Conservation (phyloP, 805 yeast species). For the Spathaspora boniae region DNA sequence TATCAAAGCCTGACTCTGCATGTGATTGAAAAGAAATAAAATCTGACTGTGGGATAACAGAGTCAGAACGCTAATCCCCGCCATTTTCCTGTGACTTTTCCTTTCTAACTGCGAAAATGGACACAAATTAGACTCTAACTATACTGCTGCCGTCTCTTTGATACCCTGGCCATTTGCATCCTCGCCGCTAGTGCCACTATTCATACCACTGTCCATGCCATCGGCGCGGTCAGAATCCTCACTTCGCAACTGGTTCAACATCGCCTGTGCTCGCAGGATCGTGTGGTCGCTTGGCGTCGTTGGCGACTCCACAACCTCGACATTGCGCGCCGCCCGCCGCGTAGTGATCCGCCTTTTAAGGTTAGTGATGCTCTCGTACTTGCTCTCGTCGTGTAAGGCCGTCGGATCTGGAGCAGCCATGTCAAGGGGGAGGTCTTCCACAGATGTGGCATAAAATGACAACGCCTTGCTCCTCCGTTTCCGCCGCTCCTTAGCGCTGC, state of each 20-base stretch:
- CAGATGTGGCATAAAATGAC: constrained; percentile 30
- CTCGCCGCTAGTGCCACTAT: too few species aligned
- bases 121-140: too few species aligned
- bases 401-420: not conserved
- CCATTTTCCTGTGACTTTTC: too few species aligned
- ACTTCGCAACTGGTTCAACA: constrained; percentile 33
- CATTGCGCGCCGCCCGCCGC: constrained; percentile 15
- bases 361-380: constrained; percentile 38
- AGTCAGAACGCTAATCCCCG: too few species aligned
- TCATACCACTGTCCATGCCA: too few species aligned
- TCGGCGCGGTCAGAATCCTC: too few species aligned
- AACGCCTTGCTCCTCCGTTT: constrained; percentile 29
- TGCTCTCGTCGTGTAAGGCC: constrained; percentile 10
- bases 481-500: constrained; percentile 16
- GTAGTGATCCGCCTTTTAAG: constrained; percentile 37
- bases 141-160: too few species aligned
- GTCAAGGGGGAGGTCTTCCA: constrained; percentile 11
- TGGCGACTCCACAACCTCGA: constrained; percentile 6
- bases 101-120: too few species aligned
- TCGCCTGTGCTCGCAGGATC: constrained; percentile 37
- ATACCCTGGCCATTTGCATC: too few species aligned
- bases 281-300: constrained; percentile 12
- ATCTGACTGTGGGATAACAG: too few species aligned
- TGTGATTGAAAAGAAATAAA: too few species aligned
- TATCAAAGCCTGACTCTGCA: too few species aligned